Evolutionary conservation across 1,284 basidiomycete genomes (phyloP), one percentile per base, ranked within the genome.

Genomic region (Clitocybe nebularis): DNA sequence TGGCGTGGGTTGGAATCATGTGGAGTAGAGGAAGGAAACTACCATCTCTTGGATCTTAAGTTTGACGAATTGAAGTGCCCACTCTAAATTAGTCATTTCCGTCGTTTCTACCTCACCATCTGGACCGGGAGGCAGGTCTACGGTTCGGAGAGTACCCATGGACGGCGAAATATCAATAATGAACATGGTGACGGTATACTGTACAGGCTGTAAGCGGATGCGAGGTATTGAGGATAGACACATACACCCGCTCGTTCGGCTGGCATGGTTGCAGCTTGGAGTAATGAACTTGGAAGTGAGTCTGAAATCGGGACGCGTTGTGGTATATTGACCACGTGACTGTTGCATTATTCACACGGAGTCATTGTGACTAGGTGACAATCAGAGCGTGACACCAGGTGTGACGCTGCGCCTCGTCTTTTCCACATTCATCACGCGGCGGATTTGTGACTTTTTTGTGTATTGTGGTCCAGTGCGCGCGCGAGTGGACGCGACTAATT

Each of bases 1-100:
- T 13, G 41, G 39, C 34, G 28, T 47, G 32, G 35, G 26, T 33
- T 34, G 39, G 17, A 3, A 2, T 23, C 1, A 5, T 17, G 17
- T 4, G 20, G 28, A 11, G 17, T 10, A 13, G 29, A 36, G 10
- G n/a, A 37, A 11, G 13, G 8, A 5, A 41, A 59, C 11, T 45
- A 87, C 91, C 83, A 93, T 90, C 52, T 93, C 89, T 59, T 93
- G 90, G 26, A 93, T 77, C 63, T 90, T 90, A 44, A 91, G 75
- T 56, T 88, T 90, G 14, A 93, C 84, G 55, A 84, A 94, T 56
- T 93, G 89, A 42, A 93, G 72, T 0, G 79, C 76, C 77, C 85
- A 89, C 57, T 90, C 76, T 19, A 97, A 71, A 57, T 89, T 84
- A 8, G 86, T 79, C 61, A 84, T 80, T 55, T 86, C 73, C 13